Evolutionary conservation across 768 basidiomycete species (phyloP).

Genomic region (Kwoniella europaea): DNA sequence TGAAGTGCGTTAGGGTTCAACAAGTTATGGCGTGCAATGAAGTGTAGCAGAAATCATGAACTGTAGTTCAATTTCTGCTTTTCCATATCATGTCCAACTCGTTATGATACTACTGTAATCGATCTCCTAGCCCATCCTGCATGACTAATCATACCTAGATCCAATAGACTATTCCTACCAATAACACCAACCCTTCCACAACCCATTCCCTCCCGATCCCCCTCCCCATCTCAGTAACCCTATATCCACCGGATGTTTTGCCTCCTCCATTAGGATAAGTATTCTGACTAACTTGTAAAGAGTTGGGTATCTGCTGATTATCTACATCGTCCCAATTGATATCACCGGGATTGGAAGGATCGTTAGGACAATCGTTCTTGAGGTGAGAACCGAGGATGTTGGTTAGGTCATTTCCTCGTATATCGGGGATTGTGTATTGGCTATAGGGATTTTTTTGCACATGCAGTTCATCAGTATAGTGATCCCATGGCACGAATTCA

Average conservation of each 20-base stretch:
- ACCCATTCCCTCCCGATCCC: background rate
- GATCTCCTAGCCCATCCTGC: background rate
- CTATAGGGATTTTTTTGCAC: slow-evolving; percentile 24
- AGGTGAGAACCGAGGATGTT: slow-evolving; percentile 40
- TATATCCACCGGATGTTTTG: background rate
- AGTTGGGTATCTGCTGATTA: slow-evolving; percentile 50
- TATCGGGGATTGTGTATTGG: slow-evolving; percentile 41
- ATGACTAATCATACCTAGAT: background rate
- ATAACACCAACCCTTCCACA: background rate
- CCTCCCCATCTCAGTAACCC: background rate
- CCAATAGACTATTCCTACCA: background rate
- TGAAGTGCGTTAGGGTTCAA: too few relatives aligned
- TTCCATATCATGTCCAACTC: background rate
- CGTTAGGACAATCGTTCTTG: slow-evolving; percentile 40
- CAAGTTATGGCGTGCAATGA: too few relatives aligned
- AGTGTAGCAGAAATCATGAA: too few relatives aligned
- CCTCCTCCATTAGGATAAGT: slow-evolving; percentile 17
- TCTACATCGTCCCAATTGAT: slow-evolving; percentile 44
- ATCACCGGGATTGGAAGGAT: background rate
- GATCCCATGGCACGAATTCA: too few relatives aligned
- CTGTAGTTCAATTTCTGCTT: too few relatives aligned
- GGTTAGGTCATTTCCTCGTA: slow-evolving; percentile 40
- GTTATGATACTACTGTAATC: background rate
- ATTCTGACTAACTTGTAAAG: slow-evolving; percentile 45
- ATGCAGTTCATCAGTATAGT: too few relatives aligned